Percentiles rank a stretch among this genome's conserved stretches.
These are phyloP conservation scores for Trichocomaceae sp. DNA, from an alignment of 2,329 filamentous ascomycete species.

Conservation along the genomic window DNA sequence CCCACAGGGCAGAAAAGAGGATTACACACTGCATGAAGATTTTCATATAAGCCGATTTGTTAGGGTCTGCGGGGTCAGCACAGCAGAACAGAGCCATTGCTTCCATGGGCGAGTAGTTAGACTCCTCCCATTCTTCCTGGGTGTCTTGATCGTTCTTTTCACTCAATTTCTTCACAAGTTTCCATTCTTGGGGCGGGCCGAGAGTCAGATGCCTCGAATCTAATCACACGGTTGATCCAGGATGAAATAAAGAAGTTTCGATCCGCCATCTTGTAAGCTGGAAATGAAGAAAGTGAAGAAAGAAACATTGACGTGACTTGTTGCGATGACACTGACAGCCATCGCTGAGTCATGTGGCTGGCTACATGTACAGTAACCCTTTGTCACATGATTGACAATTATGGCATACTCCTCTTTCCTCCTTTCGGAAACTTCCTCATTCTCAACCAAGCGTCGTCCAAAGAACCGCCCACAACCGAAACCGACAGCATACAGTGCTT, in stretches of 20 bases:
- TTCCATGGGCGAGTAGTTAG: neutral
- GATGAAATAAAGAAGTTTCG: neutral
- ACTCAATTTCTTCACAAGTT: neutral
- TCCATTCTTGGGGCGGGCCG: neutral
- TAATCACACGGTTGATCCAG: neutral
- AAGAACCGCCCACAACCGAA: no score
- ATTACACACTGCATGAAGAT: slow-evolving; percentile 1
- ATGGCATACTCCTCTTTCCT: no score
- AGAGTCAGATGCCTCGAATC: neutral
- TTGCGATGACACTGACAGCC: no score
- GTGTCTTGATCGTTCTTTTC: neutral
- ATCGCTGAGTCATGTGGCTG: no score
- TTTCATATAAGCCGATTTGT: neutral
- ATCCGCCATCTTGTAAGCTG: neutral
- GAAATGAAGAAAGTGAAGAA: no score
- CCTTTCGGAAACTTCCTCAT: no score
- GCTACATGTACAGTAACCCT: no score
- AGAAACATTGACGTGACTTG: no score
- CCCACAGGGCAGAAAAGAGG: no score
- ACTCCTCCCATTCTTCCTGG: neutral
- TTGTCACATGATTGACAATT: no score
- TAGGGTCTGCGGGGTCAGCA: neutral
- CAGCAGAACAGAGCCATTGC: neutral
- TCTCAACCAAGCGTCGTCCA: no score
- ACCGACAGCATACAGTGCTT: no score